Percentiles rank a stretch among this genome's conserved stretches.
Conservation (phyloP, 1,139 yeast species). For the Candida labiduridarum region DNA sequence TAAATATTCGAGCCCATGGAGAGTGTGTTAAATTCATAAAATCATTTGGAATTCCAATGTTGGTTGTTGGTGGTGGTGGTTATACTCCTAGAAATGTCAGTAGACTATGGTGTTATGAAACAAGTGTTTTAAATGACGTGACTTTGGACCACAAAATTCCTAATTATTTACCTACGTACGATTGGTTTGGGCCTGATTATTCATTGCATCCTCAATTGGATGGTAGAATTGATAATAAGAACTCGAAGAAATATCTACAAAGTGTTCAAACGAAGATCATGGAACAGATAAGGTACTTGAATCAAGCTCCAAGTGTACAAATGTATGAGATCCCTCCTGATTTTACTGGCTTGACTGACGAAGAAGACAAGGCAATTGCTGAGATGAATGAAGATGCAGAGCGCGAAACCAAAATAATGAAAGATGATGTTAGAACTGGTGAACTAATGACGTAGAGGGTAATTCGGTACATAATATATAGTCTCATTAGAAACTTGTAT, state of each 20-base stretch:
- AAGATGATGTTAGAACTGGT: constrained; percentile 32
- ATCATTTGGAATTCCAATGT: constrained; percentile 83
- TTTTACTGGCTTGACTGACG: constrained; percentile 63
- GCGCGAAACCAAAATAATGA: constrained; percentile 19
- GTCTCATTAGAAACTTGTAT: not conserved
- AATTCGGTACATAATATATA: not conserved
- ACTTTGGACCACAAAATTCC: constrained; percentile 79
- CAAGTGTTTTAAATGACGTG: constrained; percentile 81
- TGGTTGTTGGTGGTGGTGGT: constrained; percentile 97
- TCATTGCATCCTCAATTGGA: constrained; percentile 88
- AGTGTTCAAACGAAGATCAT: constrained; percentile 73
- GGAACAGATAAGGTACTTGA: constrained; percentile 79
- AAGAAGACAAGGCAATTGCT: constrained; percentile 56
- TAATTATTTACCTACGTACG: constrained; percentile 74
- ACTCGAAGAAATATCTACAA: constrained; percentile 81
- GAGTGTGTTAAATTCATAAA: constrained; percentile 89
- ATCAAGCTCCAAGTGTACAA: constrained; percentile 93
- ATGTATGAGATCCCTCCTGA: constrained; percentile 92
- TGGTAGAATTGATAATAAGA: constrained; percentile 86
- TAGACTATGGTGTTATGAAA: constrained; percentile 93
- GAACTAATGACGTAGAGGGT: constrained; percentile 17
- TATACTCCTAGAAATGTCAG: constrained; percentile 96
- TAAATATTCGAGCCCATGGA: constrained; percentile 90
- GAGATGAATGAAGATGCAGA: constrained; percentile 51
- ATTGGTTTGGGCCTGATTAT: constrained; percentile 91